These are phyloP conservation scores for Malassezia dermatis DNA, from an alignment of 1,284 basidiomycete genomes.

Conservation along the genomic window DNA sequence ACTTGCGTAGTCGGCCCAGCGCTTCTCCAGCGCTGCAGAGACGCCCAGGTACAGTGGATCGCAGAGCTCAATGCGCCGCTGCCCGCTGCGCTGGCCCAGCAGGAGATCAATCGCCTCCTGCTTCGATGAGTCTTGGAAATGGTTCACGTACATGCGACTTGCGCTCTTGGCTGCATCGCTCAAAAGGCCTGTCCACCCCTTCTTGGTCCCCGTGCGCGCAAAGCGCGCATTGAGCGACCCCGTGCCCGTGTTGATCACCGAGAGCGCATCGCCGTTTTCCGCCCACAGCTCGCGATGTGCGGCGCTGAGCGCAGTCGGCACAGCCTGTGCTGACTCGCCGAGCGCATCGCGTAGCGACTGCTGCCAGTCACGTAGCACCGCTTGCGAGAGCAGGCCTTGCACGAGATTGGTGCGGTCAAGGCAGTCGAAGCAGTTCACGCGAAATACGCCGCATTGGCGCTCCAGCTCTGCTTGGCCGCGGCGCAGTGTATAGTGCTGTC, in stretches of 20 bases:
- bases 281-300: constrained; percentile 91
- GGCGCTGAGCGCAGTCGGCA: constrained; percentile 60
- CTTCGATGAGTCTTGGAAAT: constrained; percentile 91
- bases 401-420: constrained; percentile 97
- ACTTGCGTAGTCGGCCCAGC: constrained; percentile 74
- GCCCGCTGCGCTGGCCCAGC: constrained; percentile 79
- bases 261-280: constrained; percentile 45
- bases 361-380: constrained; percentile 20
- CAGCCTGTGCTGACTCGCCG: background rate
- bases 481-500: constrained; percentile 64
- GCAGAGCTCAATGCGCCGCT: constrained; percentile 76
- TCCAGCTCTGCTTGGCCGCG: constrained; percentile 3
- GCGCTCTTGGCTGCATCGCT: constrained; percentile 89
- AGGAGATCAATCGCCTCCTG: constrained; percentile 91
- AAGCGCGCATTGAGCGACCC: constrained; percentile 91
- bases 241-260: constrained; percentile 86
- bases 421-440: constrained; percentile 91
- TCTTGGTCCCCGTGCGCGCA: constrained; percentile 74
- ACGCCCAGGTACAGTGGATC: constrained; percentile 83
- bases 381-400: constrained; percentile 56
- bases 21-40: constrained; percentile 53
- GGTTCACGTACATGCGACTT: constrained; percentile 76
- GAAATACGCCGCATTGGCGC: constrained; percentile 73
- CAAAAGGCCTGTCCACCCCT: constrained; percentile 57
- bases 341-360: background rate